A percentile compares a stretch with the other conserved stretches of the same genome.
Conservation (phyloP, 2,329 filamentous ascomycete genomes). For the Magnaporthiopsis incrustans region DNA sequence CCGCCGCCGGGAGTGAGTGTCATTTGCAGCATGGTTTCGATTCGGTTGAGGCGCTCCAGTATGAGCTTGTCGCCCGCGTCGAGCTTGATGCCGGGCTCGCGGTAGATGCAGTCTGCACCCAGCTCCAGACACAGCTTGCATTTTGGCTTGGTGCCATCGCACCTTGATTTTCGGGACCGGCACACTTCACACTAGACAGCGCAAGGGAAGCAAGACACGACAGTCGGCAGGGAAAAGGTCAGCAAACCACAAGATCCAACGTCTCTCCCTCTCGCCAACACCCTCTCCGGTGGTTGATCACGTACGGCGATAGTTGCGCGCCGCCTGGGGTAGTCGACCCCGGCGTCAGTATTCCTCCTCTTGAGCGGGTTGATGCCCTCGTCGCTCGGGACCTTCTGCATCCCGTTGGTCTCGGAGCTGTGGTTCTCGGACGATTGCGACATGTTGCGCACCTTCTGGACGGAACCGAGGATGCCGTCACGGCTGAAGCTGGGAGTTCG, state of each 20-base stretch:
- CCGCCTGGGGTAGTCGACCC: constrained; percentile 55
- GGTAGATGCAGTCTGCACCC: constrained; percentile 75
- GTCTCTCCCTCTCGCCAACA: no score
- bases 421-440: constrained; percentile 44
- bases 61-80: constrained; percentile 84
- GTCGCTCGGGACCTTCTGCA: constrained; percentile 40
- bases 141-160: constrained; percentile 72
- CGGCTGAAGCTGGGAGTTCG: constrained; percentile 43
- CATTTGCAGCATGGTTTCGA: constrained; percentile 71
- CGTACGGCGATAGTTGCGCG: constrained; percentile 59
- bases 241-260: background rate
- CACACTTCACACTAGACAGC: constrained; percentile 65
- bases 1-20: constrained; percentile 48
- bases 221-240: background rate
- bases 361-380: constrained; percentile 52
- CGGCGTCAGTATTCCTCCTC: constrained; percentile 52
- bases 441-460: constrained; percentile 45
- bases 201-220: background rate
- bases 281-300: constrained; percentile 12
- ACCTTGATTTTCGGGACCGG: constrained; percentile 70
- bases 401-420: constrained; percentile 31
- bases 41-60: constrained; percentile 66
- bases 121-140: constrained; percentile 78
- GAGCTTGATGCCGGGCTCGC: constrained; percentile 79
- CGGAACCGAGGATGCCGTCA: constrained; percentile 44